A percentile compares a stretch with the other conserved stretches of the same genome.
phyloP scores from a whole-genome alignment of 208 protist genomes.

The Paratrypanosoma confusum region DNA sequence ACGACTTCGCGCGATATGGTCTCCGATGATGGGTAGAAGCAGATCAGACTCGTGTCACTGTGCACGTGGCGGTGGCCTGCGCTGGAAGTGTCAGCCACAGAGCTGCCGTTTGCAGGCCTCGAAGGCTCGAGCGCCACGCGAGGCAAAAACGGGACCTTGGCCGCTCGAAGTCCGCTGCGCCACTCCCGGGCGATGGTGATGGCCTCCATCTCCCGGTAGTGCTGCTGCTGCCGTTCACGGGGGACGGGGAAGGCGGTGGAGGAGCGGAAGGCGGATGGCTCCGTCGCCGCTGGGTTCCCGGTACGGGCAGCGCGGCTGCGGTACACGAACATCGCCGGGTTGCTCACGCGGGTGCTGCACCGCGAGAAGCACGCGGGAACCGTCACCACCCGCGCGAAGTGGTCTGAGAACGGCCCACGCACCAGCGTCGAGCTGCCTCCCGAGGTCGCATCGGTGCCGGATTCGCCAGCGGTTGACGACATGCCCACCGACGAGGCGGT shows the following conservation, averaged over 20 bases:
- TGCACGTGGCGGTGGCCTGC: background rate
- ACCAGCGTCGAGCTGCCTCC: slow-evolving; percentile 13
- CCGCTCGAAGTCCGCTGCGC: slow-evolving; percentile 30
- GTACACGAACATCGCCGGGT: slow-evolving; percentile 1
- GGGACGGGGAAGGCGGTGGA: slow-evolving; percentile 36
- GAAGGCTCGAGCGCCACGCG: background rate
- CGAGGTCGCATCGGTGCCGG: slow-evolving; percentile 25
- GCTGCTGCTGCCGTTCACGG: slow-evolving; percentile 21
- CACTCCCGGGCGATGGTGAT: slow-evolving; percentile 21
- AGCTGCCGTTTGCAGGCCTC: background rate
- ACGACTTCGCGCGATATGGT: slow-evolving; percentile 20
- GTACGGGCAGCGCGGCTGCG: too few species aligned
- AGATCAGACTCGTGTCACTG: background rate
- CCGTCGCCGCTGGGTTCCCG: too few species aligned
- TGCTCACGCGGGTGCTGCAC: slow-evolving; percentile 33
- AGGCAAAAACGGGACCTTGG: slow-evolving; percentile 8
- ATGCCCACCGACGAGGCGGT: background rate
- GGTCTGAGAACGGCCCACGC: slow-evolving; percentile 25
- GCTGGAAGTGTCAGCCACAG: too few species aligned
- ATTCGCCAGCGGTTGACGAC: too few species aligned
- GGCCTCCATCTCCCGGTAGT: slow-evolving; percentile 22
- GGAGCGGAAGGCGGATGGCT: too few species aligned
- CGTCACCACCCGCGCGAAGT: slow-evolving; percentile 26
- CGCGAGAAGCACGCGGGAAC: slow-evolving; percentile 32
- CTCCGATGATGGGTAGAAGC: slow-evolving; percentile 2